These are phyloP conservation scores for Mycocalia duriaeana DNA, from an alignment of 1,284 basidiomycete genomes.

Conservation along the genomic window DNA sequence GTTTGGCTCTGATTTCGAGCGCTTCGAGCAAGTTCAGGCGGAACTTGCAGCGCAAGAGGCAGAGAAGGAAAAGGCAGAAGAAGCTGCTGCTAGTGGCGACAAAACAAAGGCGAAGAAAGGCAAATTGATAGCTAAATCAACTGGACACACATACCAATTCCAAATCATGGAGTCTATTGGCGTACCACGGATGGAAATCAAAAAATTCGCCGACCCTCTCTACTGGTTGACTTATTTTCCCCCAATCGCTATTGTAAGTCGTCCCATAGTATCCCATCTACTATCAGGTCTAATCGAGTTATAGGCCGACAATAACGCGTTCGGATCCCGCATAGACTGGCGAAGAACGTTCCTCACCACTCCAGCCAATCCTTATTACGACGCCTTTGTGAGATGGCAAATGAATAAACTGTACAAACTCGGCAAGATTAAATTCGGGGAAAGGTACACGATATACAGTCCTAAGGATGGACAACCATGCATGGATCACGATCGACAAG, in stretches of 20 bases:
- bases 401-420: constrained; percentile 87
- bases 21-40: constrained; percentile 48
- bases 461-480: constrained; percentile 99
- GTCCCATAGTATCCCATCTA: constrained; percentile 1
- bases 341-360: constrained; percentile 93
- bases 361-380: constrained; percentile 95
- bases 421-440: constrained; percentile 95
- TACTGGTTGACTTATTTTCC: constrained; percentile 96
- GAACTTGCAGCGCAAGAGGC: constrained; percentile 37
- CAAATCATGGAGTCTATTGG: constrained; percentile 97
- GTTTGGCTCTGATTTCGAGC: constrained; percentile 89
- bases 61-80: constrained; percentile 42
- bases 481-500: constrained; percentile 98
- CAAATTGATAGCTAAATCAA: constrained; percentile 90
- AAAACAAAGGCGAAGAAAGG: constrained; percentile 92
- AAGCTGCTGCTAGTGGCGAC: constrained; percentile 35
- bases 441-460: constrained; percentile 98
- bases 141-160: constrained; percentile 95
- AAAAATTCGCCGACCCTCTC: constrained; percentile 90
- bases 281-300: constrained; percentile 7
- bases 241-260: constrained; percentile 81
- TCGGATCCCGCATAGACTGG: constrained; percentile 98
- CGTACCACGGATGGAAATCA: constrained; percentile 86
- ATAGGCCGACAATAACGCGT: constrained; percentile 76
- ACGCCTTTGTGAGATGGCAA: constrained; percentile 97